Evolutionary conservation across 371 early-diverging fungal genomes (phyloP).

Genomic region (Mortierella sp.): DNA sequence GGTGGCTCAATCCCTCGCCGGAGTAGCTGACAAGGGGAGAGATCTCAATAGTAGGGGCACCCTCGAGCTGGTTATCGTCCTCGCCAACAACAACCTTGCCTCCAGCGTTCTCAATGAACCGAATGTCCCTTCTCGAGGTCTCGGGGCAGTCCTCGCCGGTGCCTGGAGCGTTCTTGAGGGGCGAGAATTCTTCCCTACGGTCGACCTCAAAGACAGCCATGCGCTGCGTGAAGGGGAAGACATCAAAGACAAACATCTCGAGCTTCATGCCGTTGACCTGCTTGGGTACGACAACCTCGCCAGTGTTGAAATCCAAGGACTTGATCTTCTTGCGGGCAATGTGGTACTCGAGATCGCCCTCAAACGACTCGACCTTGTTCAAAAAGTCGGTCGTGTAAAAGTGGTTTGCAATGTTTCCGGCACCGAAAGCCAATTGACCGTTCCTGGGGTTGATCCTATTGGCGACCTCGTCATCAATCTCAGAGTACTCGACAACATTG

Average conservation of each 20-base stretch:
- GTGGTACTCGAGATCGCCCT: slow-evolving; percentile 91
- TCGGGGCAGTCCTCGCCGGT: slow-evolving; percentile 91
- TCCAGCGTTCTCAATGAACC: slow-evolving; percentile 90
- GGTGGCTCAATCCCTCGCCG: slow-evolving; percentile 91
- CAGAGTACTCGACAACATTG: slow-evolving; percentile 96
- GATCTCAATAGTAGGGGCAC: slow-evolving; percentile 76
- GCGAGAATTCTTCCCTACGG: slow-evolving; percentile 96
- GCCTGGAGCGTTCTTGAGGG: slow-evolving; percentile 98
- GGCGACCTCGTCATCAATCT: slow-evolving; percentile 85
- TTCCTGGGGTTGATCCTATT: slow-evolving; percentile 71
- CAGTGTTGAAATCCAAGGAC: slow-evolving; percentile 85
- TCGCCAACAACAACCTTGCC: slow-evolving; percentile 75
- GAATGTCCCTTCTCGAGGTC: slow-evolving; percentile 89
- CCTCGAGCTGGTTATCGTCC: slow-evolving; percentile 60
- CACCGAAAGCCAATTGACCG: slow-evolving; percentile 84
- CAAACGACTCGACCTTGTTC: slow-evolving; percentile 84
- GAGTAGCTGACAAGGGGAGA: slow-evolving; percentile 89
- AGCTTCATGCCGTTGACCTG: slow-evolving; percentile 96
- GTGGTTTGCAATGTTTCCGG: slow-evolving; percentile 98
- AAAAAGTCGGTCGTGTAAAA: slow-evolving; percentile 95
- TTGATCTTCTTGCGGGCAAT: slow-evolving; percentile 98
- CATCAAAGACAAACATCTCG: slow-evolving; percentile 90
- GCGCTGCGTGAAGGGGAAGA: slow-evolving; percentile 89
- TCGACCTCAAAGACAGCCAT: slow-evolving; percentile 94
- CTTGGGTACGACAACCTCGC: slow-evolving; percentile 79